phyloP scores from a whole-genome alignment of 495 filamentous ascomycete genomes.

The Aspergillus heteromorphus region DNA sequence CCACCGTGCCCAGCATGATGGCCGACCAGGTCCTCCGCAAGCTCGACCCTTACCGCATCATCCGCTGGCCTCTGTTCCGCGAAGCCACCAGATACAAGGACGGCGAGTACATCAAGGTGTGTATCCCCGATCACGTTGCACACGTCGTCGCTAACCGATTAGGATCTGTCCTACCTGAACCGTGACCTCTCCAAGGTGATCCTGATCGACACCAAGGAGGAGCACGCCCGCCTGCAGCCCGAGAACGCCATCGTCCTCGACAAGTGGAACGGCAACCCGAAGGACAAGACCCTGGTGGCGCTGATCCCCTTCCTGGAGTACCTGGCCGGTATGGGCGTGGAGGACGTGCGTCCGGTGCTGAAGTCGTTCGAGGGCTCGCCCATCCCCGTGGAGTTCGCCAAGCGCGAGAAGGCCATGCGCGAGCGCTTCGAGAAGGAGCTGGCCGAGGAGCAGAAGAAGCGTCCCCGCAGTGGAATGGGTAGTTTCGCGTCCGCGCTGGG shows the following conservation, averaged over 20 bases:
- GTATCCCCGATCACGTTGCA: conserved; percentile 7
- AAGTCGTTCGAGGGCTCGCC: conserved; percentile 80
- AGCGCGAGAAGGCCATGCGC: conserved; percentile 77
- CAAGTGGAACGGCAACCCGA: conserved; percentile 78
- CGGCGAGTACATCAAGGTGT: conserved; percentile 93
- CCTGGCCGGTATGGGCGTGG: conserved; percentile 84
- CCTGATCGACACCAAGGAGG: conserved; percentile 78
- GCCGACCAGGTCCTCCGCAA: conserved; percentile 87
- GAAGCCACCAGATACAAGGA: conserved; percentile 94
- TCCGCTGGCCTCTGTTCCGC: conserved; percentile 90
- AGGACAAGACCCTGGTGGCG: conserved; percentile 77
- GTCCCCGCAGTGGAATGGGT: conserved; percentile 50
- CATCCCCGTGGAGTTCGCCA: conserved; percentile 83
- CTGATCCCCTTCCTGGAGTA: conserved; percentile 96
- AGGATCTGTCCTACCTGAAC: conserved; percentile 96
- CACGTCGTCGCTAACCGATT: not conserved
- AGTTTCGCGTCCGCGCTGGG: conserved; percentile 67
- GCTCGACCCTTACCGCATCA: conserved; percentile 91
- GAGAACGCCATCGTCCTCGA: conserved; percentile 89
- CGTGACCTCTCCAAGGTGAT: conserved; percentile 90
- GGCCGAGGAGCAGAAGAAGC: conserved; percentile 63
- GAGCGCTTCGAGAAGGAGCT: conserved; percentile 73
- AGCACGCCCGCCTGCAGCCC: conserved; percentile 78
- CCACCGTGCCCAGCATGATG: conserved; percentile 70
- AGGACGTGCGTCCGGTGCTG: conserved; percentile 77